Conservation (phyloP, 2,329 filamentous ascomycete genomes). For the Coniochaeta pulveracea region DNA sequence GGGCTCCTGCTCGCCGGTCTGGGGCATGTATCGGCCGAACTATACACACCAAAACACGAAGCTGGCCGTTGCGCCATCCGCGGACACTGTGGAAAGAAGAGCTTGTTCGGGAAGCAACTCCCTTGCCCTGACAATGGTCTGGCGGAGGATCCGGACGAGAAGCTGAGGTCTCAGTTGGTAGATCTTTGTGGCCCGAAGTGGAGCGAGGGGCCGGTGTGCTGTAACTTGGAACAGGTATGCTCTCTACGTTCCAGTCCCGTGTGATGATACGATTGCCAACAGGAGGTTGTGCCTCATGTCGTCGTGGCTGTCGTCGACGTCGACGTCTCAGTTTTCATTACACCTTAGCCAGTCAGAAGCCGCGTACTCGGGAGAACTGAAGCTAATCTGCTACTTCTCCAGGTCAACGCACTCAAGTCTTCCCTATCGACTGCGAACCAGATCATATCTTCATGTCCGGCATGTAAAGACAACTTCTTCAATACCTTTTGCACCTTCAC, state of each 20-base stretch:
- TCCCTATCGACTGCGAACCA: constrained; percentile 81
- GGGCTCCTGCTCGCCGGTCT: constrained; percentile 22
- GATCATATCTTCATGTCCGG: constrained; percentile 86
- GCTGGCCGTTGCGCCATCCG: constrained; percentile 81
- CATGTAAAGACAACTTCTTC: constrained; percentile 97
- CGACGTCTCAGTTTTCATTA: too few relatives aligned
- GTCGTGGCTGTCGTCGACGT: too few relatives aligned
- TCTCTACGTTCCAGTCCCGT: neutral
- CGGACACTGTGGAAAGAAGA: constrained; percentile 83
- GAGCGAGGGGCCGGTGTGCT: constrained; percentile 77
- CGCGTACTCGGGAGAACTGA: too few relatives aligned
- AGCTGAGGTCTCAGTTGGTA: constrained; percentile 66
- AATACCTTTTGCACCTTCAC: constrained; percentile 98
- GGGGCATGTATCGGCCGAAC: constrained; percentile 12
- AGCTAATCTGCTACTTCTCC: constrained; percentile 2
- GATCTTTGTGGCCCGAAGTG: constrained; percentile 81
- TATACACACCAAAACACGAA: constrained; percentile 59
- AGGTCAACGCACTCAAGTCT: constrained; percentile 70
- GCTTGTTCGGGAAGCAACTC: constrained; percentile 78
- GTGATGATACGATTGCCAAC: too few relatives aligned
- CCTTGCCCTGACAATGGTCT: constrained; percentile 87
- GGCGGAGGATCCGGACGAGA: constrained; percentile 61
- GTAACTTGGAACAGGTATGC: constrained; percentile 62
- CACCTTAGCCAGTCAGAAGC: too few relatives aligned
- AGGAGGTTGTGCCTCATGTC: too few relatives aligned